Conservation (phyloP, 768 basidiomycete species). For the Panus rudis region DNA sequence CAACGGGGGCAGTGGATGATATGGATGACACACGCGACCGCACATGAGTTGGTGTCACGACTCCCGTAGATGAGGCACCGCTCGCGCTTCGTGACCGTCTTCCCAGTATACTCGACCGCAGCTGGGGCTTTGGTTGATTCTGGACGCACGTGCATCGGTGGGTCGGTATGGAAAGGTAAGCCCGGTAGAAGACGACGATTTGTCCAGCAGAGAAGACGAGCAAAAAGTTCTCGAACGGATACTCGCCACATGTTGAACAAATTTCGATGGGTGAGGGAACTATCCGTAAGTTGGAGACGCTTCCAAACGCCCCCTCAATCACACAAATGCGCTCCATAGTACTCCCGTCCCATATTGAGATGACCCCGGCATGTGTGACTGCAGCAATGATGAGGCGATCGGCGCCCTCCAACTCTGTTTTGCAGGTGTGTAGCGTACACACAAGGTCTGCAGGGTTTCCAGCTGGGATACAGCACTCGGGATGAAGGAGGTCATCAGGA, state of each 20-base stretch:
- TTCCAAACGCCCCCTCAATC: conserved; percentile 53
- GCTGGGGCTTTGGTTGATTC: conserved; percentile 36
- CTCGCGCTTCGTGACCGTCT: conserved; percentile 62
- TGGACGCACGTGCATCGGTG: conserved; percentile 64
- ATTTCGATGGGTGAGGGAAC: conserved; percentile 43
- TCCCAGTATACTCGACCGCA: conserved; percentile 41
- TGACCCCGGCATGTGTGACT: conserved; percentile 56
- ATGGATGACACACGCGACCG: conserved; percentile 40
- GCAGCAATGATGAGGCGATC: conserved; percentile 50
- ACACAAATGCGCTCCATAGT: conserved; percentile 57
- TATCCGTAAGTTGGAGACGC: conserved; percentile 54
- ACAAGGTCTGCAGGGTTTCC: conserved; percentile 54
- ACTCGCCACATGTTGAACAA: conserved; percentile 69
- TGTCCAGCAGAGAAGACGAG: conserved; percentile 62
- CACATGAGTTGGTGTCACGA: conserved; percentile 38
- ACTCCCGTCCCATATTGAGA: conserved; percentile 73
- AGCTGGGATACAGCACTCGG: conserved; percentile 45
- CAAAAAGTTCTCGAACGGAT: conserved; percentile 56
- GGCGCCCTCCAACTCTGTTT: conserved; percentile 42
- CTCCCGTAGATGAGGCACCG: conserved; percentile 33
- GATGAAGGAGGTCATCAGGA: conserved; percentile 32
- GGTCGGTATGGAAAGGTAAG: conserved; percentile 44
- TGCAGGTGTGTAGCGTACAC: conserved; percentile 45
- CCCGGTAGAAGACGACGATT: conserved; percentile 57
- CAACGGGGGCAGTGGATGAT: conserved; percentile 28